Base-by-base conservation (phyloP, 371 early-diverging fungal genomes). In the Neoconidiobolus thromboides region DNA sequence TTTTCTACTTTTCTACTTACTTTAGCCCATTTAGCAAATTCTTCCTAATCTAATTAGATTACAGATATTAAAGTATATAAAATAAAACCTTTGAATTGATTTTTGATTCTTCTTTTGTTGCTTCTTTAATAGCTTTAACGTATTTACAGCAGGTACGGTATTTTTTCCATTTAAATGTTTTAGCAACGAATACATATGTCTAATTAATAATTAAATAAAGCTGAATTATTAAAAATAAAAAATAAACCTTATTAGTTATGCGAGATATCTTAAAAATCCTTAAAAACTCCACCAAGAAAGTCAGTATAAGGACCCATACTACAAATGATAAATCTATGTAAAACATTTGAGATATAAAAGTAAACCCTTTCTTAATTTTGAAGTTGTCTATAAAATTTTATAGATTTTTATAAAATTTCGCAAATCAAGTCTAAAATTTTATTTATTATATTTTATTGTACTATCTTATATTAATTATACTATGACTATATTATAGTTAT, bases 1-100 rank as follows among this genome's bases (percentile, higher is more conserved):
- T 51, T 51, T 38, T 51, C 52, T 51, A 51, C 14, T 7, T 38
- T 14, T 14, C 52, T 14, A 36, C 37, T 51, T 7, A 51, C 26
- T 51, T 51, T 51, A 51, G 52, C 52, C 52, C 52, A 51, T 51
- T n/a, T 51, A 36, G 52, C 14, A 51, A 51, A 51, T 36, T 51
- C 52, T n/a, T 51, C 52, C 26, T 26, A 26, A 26, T 26, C 52
- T 51, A 6, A 26, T 51, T 36, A 51, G 14, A 7, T 7, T 14
- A 7, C 37, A 9, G 37, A 36, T 51, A 51, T 14, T 38, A 51
- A 36, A 7, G 5, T 51, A 51, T 36, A 3, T 7, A 51, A 10
- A 26, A 47, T n/a, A 51, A 36, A 7, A 51, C 52, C 52, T 51
- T 51, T 14, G 52, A 51, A 51, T 51, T 51, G 14, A 51, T 51